Conservation (phyloP, 768 basidiomycete species). For the Obba rivulosa region DNA sequence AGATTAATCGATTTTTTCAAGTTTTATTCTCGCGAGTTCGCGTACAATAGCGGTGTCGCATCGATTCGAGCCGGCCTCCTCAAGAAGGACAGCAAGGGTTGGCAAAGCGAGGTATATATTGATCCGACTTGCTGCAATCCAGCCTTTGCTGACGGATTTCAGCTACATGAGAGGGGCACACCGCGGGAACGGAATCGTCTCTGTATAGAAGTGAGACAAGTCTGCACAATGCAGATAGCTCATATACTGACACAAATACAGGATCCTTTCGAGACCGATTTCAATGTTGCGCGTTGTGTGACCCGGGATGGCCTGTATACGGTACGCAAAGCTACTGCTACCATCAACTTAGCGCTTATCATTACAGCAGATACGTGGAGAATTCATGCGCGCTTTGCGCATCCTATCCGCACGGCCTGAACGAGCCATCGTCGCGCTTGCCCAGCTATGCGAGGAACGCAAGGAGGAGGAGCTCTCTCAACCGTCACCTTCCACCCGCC, state of each 20-base stretch:
- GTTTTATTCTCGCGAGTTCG: conserved; percentile 91
- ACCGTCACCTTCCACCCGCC: conserved; percentile 37
- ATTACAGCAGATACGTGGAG: conserved; percentile 78
- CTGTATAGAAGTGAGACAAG: conserved; percentile 36
- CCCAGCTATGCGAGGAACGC: conserved; percentile 90
- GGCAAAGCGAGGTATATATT: conserved; percentile 83
- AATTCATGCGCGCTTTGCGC: conserved; percentile 94
- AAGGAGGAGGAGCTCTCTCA: conserved; percentile 58
- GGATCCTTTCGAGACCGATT: conserved; percentile 97
- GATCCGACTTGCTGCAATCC: neutral
- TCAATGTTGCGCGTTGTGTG: conserved; percentile 94
- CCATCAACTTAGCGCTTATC: neutral
- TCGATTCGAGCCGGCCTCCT: conserved; percentile 86
- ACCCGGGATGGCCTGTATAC: conserved; percentile 95
- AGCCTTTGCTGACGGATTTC: neutral
- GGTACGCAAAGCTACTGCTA: conserved; percentile 36
- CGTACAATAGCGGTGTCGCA: conserved; percentile 85
- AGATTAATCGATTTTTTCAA: conserved; percentile 98
- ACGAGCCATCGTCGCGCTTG: conserved; percentile 74
- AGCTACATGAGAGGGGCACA: conserved; percentile 49
- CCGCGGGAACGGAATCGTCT: conserved; percentile 87
- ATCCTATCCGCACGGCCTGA: conserved; percentile 78
- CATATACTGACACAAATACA: conserved; percentile 26
- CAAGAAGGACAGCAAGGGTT: conserved; percentile 90
- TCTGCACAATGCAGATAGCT: neutral